These are phyloP conservation scores for Conticribra weissflogii DNA, from an alignment of 108 stramenopile genomes.

Conservation along the genomic window DNA sequence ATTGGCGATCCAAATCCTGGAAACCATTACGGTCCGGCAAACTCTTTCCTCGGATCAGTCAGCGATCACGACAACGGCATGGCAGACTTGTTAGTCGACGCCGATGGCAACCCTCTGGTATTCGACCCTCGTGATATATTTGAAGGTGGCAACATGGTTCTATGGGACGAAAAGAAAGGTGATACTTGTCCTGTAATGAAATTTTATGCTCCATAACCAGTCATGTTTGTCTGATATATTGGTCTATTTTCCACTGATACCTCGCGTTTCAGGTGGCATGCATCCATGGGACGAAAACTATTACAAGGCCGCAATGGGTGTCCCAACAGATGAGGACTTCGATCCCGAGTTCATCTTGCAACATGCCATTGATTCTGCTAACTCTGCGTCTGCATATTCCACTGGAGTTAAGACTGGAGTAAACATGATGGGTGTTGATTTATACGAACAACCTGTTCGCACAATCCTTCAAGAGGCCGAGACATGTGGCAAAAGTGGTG, in stretches of 20 bases:
- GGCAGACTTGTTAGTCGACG: conserved; percentile 48
- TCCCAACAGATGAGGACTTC: conserved; percentile 23
- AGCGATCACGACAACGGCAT: conserved; percentile 44
- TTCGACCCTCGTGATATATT: conserved; percentile 45
- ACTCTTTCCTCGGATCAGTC: conserved; percentile 48
- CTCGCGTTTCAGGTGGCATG: too few relatives aligned
- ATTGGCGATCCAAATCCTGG: conserved; percentile 47
- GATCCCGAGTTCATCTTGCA: conserved; percentile 59
- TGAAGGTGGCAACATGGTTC: conserved; percentile 65
- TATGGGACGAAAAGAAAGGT: conserved; percentile 58
- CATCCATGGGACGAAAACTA: conserved; percentile 64
- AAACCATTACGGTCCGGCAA: conserved; percentile 58
- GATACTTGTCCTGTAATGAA: too few relatives aligned
- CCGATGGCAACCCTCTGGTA: conserved; percentile 55
- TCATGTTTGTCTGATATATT: too few relatives aligned
- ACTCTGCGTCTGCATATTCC: conserved; percentile 49
- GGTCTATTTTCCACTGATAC: too few relatives aligned
- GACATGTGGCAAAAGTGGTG: conserved; percentile 59
- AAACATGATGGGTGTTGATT: conserved; percentile 44
- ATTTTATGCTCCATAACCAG: too few relatives aligned
- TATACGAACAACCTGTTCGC: conserved; percentile 57
- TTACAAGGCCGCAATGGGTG: conserved; percentile 4
- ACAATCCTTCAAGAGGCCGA: conserved; percentile 61
- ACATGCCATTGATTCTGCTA: conserved; percentile 68
- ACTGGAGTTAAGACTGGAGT: conserved; percentile 60